phyloP scores from a whole-genome alignment of 768 basidiomycete species.

The Suillus placidus region DNA sequence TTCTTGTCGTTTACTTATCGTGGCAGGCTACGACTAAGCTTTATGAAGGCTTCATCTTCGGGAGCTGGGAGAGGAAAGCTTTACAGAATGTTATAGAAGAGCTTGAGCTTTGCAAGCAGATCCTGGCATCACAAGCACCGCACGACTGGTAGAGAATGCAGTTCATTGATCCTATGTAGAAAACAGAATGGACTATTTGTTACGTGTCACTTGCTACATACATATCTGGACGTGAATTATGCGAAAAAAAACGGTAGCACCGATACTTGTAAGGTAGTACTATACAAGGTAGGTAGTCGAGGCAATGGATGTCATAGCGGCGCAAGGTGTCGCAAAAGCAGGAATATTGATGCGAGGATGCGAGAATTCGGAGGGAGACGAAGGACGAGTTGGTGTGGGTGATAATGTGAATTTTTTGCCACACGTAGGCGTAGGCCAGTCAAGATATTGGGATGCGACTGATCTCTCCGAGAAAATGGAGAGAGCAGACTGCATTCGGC shows the following conservation, averaged over 20 bases:
- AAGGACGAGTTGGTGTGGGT: background rate
- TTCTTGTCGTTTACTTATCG: slow-evolving; percentile 72
- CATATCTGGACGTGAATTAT: background rate
- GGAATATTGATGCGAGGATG: background rate
- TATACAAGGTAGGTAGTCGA: background rate
- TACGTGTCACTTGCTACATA: background rate
- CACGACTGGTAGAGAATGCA: slow-evolving; percentile 7
- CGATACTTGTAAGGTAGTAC: background rate
- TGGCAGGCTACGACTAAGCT: slow-evolving; percentile 90
- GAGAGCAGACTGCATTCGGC: slow-evolving; percentile 36
- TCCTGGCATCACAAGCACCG: slow-evolving; percentile 35
- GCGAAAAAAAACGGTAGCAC: background rate
- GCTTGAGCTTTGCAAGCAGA: slow-evolving; percentile 68
- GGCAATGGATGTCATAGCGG: slow-evolving; percentile 3
- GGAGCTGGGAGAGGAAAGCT: slow-evolving; percentile 89
- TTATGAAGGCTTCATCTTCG: slow-evolving; percentile 91
- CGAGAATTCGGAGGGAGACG: background rate
- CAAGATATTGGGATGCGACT: background rate
- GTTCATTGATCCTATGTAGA: slow-evolving; percentile 1
- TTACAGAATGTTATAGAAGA: slow-evolving; percentile 88
- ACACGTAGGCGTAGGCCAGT: background rate
- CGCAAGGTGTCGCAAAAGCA: background rate
- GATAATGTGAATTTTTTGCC: slow-evolving; percentile 3
- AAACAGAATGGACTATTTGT: background rate
- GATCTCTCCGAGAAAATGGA: slow-evolving; percentile 14